Evolutionary conservation across 176 grass and related monocot species (phyloP), one percentile per base, ranked within the genome.

Genomic region (Otatea glauca): DNA sequence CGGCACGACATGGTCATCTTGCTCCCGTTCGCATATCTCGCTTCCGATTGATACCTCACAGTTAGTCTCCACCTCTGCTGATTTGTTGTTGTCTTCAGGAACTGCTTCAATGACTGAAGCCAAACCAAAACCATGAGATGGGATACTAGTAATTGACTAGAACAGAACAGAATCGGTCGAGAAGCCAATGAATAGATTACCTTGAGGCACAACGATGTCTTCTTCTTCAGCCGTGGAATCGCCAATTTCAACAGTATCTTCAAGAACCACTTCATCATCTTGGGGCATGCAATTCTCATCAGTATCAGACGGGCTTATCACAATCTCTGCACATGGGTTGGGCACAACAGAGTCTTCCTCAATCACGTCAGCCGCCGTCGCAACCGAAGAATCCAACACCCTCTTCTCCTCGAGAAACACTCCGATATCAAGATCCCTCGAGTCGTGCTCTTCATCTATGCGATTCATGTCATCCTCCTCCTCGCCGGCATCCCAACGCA

Each of bases 1-100:
- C 3, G 59, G 87, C 44, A 79, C 68, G 6, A 1, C 64, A 18
- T 70, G 61, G 27, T 82, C 80, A 21, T 85, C 70, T 59, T 89
- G 88, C 65, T 95, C 89, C 68, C 79, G 79, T 23, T 94, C 86
- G 45, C 89, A 88, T 67, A 96, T 96, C 62, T 96, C 93, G 75
- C 97, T 96, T 42, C 92, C 93, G 37, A 91, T 94, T 35, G 97
- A 96, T 13, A 92, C 89, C 76, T 87, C 89, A 20, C 85, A 87
- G 76, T 87, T 84, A 7, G 85, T 76, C 53, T 92, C 91, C 83
- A 80, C 76, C 70, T 92, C 88, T 49, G 82, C 44, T 24, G 64
- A 65, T 84, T 68, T 91, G 80, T 63, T 84, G 21, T 85, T 83
- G 29, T 94, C 86, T 82, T 92, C 92, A 73, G 54, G 63, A 78